These are phyloP conservation scores for Fusarium odoratissimum DNA, from an alignment of 2,329 filamentous ascomycete genomes.

Conservation along the genomic window DNA sequence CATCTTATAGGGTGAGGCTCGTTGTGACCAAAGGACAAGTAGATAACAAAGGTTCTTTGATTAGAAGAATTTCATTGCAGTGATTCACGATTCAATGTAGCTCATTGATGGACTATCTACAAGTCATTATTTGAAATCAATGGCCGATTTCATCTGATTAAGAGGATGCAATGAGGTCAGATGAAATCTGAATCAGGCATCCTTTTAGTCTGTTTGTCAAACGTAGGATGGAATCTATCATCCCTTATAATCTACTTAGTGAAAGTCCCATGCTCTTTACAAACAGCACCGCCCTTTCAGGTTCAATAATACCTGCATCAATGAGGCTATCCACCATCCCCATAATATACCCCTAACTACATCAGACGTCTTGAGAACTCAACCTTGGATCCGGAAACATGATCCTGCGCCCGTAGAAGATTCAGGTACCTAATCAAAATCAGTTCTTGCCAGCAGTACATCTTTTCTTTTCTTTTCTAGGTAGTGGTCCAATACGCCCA, in stretches of 20 bases:
- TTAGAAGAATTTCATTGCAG: neutral
- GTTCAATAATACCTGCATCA: neutral
- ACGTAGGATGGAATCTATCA: no score
- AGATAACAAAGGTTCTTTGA: neutral
- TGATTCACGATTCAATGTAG: neutral
- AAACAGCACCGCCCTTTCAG: neutral
- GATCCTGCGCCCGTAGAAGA: neutral
- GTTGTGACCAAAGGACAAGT: neutral
- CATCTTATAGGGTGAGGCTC: neutral
- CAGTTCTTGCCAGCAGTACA: neutral
- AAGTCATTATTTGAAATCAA: neutral
- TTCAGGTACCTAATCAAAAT: neutral
- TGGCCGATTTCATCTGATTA: no score
- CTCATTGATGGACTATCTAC: neutral
- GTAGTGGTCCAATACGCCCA: neutral
- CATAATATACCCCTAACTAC: neutral
- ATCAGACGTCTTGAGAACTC: neutral
- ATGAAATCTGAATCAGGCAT: neutral
- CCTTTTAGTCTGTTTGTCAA: neutral
- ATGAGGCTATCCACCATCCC: neutral
- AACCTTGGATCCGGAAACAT: no score
- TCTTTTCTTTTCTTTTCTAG: neutral
- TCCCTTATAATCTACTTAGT: no score
- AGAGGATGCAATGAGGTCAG: neutral
- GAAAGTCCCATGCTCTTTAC: no score